Conservation (phyloP, 768 basidiomycete genomes). For the Tylopilus cervinicoccineus region DNA sequence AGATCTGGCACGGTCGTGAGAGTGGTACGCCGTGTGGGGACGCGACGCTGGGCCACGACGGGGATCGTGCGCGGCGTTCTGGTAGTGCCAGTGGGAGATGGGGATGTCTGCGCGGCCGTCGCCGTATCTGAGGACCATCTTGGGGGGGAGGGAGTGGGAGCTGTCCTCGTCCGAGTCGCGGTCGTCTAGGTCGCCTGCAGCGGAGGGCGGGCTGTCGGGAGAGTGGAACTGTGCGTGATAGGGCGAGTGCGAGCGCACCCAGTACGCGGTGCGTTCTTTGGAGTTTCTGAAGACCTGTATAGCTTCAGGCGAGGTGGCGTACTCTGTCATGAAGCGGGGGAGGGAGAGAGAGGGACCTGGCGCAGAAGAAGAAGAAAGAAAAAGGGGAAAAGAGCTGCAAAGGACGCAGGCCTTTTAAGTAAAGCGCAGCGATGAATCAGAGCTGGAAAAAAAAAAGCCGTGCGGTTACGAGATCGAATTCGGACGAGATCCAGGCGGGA, state of each 20-base stretch:
- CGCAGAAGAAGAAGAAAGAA: constrained; percentile 1
- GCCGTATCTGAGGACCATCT: constrained; percentile 65
- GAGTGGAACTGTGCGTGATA: constrained; percentile 42
- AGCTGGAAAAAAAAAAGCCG: constrained; percentile 20
- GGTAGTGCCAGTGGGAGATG: constrained; percentile 46
- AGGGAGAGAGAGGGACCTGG: background rate
- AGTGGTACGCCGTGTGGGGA: constrained; percentile 28
- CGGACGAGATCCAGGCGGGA: constrained; percentile 23
- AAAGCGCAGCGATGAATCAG: constrained; percentile 13
- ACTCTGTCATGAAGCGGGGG: constrained; percentile 58
- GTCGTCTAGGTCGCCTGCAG: constrained; percentile 37
- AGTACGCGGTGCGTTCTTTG: constrained; percentile 59
- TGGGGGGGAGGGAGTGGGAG: constrained; percentile 53
- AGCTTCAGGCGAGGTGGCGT: constrained; percentile 55
- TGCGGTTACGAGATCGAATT: constrained; percentile 24
- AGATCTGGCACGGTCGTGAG: constrained; percentile 38
- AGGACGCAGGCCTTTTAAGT: constrained; percentile 25
- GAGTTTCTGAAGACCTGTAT: constrained; percentile 54
- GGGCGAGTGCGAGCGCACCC: constrained; percentile 50
- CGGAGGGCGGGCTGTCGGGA: constrained; percentile 54
- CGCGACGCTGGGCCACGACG: constrained; percentile 21
- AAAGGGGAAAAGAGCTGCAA: constrained; percentile 10
- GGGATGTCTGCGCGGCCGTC: constrained; percentile 64
- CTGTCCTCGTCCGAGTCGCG: constrained; percentile 40
- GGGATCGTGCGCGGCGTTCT: constrained; percentile 17